These are phyloP conservation scores for Phytophthora pini DNA, from an alignment of 352 stramenopile species.

Conservation along the genomic window DNA sequence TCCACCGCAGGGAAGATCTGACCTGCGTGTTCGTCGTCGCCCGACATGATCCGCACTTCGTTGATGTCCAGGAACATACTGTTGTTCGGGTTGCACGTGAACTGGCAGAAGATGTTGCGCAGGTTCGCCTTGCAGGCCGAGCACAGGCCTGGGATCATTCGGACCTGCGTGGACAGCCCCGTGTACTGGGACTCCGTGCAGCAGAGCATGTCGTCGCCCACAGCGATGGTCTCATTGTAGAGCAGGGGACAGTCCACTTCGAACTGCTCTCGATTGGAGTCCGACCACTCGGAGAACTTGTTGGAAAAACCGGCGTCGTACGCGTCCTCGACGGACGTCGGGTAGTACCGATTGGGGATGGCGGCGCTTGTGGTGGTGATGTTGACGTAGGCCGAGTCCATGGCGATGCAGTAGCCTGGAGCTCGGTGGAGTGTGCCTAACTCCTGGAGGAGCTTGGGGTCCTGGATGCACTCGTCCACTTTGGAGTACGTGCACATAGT, in stretches of 20 bases:
- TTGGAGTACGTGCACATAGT: slow-evolving; percentile 73
- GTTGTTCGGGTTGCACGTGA: slow-evolving; percentile 73
- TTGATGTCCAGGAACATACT: slow-evolving; percentile 63
- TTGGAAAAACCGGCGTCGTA: slow-evolving; percentile 57
- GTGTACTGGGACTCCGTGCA: slow-evolving; percentile 68
- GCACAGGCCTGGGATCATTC: slow-evolving; percentile 65
- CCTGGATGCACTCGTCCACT: slow-evolving; percentile 56
- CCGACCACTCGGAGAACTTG: slow-evolving; percentile 69
- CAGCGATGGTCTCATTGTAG: slow-evolving; percentile 59
- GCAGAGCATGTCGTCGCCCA: slow-evolving; percentile 59
- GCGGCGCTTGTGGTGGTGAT: slow-evolving; percentile 37
- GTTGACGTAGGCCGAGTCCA: slow-evolving; percentile 60
- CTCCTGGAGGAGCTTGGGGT: slow-evolving; percentile 37
- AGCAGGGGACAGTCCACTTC: slow-evolving; percentile 69
- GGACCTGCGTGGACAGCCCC: slow-evolving; percentile 58
- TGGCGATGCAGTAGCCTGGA: slow-evolving; percentile 53
- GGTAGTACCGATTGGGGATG: slow-evolving; percentile 60
- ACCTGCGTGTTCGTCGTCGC: slow-evolving; percentile 44
- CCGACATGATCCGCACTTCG: slow-evolving; percentile 57
- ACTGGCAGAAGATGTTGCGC: slow-evolving; percentile 71
- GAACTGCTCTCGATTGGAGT: slow-evolving; percentile 61
- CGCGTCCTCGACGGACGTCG: slow-evolving; percentile 54
- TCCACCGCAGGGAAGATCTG: slow-evolving; percentile 60
- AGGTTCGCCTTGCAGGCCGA: slow-evolving; percentile 68
- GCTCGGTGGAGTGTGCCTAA: slow-evolving; percentile 49